Percentiles rank a stretch among this genome's conserved stretches.
Conservation (phyloP, 2,329 filamentous ascomycete species). For the Calonectria pseudoturangicola region DNA sequence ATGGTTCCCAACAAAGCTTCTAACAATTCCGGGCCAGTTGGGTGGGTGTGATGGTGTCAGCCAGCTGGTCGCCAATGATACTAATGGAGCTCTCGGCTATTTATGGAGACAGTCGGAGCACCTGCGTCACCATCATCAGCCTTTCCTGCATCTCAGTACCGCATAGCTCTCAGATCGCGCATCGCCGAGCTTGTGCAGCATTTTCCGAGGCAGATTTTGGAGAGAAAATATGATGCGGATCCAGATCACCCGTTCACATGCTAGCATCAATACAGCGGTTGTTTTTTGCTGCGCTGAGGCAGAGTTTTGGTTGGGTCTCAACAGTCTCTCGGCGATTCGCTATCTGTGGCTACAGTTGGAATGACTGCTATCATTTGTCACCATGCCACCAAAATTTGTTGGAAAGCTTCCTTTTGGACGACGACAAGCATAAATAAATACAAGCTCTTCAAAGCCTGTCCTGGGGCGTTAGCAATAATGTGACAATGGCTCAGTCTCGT, state of each 20-base stretch:
- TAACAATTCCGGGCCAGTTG: conserved; percentile 7
- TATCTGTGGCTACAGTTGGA: conserved; percentile 24
- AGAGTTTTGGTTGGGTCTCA: conserved; percentile 17
- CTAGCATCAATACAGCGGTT: neutral
- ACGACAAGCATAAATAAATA: neutral
- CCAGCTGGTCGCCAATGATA: conserved; percentile 5
- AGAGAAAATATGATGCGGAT: neutral
- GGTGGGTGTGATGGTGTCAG: conserved; percentile 20
- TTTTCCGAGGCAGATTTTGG: no score
- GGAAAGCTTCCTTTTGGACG: conserved; percentile 20
- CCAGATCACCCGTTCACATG: neutral
- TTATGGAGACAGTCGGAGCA: conserved; percentile 41
- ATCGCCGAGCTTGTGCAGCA: neutral
- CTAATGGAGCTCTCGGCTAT: conserved; percentile 38
- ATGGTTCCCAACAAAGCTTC: conserved; percentile 27
- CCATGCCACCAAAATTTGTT: conserved; percentile 27
- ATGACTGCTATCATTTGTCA: conserved; percentile 41
- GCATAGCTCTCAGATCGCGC: neutral
- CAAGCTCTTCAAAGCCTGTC: neutral
- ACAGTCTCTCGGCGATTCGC: conserved; percentile 3
- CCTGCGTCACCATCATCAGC: conserved; percentile 3
- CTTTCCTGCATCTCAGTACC: neutral
- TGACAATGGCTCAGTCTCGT: conserved; percentile 40
- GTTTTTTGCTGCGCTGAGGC: neutral
- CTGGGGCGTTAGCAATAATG: neutral